Evolutionary conservation across 805 yeast species (phyloP).

Genomic region (Ogataea pignaliae): DNA sequence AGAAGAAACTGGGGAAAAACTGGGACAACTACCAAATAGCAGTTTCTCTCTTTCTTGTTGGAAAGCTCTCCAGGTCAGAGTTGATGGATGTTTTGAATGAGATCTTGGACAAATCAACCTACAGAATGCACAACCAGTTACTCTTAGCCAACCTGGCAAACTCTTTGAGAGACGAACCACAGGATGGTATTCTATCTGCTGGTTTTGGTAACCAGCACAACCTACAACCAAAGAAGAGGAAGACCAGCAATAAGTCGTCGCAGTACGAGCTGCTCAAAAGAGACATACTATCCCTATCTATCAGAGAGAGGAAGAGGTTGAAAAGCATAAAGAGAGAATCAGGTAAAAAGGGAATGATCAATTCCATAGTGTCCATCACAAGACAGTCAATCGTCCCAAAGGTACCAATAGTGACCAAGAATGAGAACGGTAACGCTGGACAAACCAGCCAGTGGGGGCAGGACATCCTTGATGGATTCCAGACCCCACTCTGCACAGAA

Average conservation of each 20-base stretch:
- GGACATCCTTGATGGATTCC: slow-evolving; percentile 82
- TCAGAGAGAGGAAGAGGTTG: slow-evolving; percentile 78
- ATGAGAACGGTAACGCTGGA: slow-evolving; percentile 14
- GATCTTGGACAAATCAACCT: slow-evolving; percentile 46
- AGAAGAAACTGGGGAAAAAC: slow-evolving; percentile 62
- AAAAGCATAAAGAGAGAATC: slow-evolving; percentile 79
- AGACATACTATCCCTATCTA: slow-evolving; percentile 81
- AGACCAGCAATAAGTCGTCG: slow-evolving; percentile 50
- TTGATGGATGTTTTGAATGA: slow-evolving; percentile 53
- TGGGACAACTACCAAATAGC: slow-evolving; percentile 88
- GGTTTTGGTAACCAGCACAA: slow-evolving; percentile 41
- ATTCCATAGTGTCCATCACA: slow-evolving; percentile 62
- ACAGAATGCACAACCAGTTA: slow-evolving; percentile 76
- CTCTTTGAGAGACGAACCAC: slow-evolving; percentile 71
- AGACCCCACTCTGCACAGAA: slow-evolving; percentile 75
- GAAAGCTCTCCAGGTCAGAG: slow-evolving; percentile 75
- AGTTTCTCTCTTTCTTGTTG: slow-evolving; percentile 69
- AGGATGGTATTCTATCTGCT: slow-evolving; percentile 44
- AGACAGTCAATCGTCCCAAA: slow-evolving; percentile 76
- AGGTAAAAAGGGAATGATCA: slow-evolving; percentile 72
- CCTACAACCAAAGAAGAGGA: slow-evolving; percentile 31
- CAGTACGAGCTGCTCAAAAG: slow-evolving; percentile 81
- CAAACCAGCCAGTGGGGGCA: slow-evolving; percentile 83
- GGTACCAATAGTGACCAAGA: slow-evolving; percentile 65
- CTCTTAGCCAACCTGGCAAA: slow-evolving; percentile 80